Conservation (phyloP, 768 basidiomycete genomes). For the Amanita exitialis region DNA sequence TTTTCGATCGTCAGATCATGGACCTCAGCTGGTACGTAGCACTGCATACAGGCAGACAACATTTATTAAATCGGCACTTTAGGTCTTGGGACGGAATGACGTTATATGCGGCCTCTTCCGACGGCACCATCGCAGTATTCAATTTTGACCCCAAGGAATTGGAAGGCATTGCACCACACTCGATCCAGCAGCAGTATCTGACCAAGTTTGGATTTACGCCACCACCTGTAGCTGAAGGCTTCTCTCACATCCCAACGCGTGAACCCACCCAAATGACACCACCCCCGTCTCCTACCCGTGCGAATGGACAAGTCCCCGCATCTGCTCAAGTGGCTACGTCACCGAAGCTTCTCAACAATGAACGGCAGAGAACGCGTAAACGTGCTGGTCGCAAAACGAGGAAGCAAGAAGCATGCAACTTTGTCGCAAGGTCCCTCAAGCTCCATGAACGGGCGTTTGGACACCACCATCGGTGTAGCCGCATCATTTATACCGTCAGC, state of each 20-base stretch:
- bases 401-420: slow-evolving; percentile 47
- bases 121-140: slow-evolving; percentile 89
- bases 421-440: slow-evolving; percentile 18
- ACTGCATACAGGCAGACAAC: background rate
- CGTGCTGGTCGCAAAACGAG: slow-evolving; percentile 66
- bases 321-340: slow-evolving; percentile 18
- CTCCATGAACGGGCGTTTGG: slow-evolving; percentile 7
- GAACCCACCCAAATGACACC: slow-evolving; percentile 27
- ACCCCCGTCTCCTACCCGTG: slow-evolving; percentile 33
- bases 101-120: slow-evolving; percentile 91
- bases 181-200: slow-evolving; percentile 70
- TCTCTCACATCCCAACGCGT: slow-evolving; percentile 36
- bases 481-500: slow-evolving; percentile 11
- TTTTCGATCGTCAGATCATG: slow-evolving; percentile 91
- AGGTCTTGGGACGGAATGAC: slow-evolving; percentile 93
- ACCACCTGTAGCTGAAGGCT: slow-evolving; percentile 62
- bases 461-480: slow-evolving; percentile 1
- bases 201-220: slow-evolving; percentile 70
- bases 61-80: background rate
- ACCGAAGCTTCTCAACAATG: slow-evolving; percentile 21
- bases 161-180: slow-evolving; percentile 68
- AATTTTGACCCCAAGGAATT: slow-evolving; percentile 73
- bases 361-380: slow-evolving; percentile 52
- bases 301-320: slow-evolving; percentile 16
- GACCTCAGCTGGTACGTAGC: slow-evolving; percentile 82